Percentiles rank a stretch among this genome's conserved stretches.
Evolutionary conservation across 2,329 filamentous ascomycete genomes (phyloP).

Genomic region (Cladosporium sp.): DNA sequence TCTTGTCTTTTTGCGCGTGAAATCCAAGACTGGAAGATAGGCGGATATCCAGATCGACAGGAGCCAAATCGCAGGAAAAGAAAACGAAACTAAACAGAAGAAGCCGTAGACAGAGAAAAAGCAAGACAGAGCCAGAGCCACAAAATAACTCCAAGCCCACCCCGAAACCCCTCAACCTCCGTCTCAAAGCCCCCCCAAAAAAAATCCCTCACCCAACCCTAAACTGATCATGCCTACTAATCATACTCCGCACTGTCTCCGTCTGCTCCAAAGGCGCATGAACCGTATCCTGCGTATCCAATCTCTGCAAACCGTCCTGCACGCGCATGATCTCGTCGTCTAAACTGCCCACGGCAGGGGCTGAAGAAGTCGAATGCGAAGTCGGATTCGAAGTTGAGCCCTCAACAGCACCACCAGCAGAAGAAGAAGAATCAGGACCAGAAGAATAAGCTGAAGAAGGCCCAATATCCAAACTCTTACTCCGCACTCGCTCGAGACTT

Average conservation of each 20-base stretch:
- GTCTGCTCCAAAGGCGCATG: constrained; percentile 24
- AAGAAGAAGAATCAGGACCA: not conserved
- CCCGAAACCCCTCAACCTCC: not conserved
- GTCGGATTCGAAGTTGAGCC: not conserved
- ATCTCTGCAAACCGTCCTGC: constrained; percentile 22
- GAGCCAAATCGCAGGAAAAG: too few relatives aligned
- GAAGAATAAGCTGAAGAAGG: not conserved
- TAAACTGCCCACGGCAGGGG: constrained; percentile 1
- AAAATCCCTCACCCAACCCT: not conserved
- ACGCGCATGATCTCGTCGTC: constrained; percentile 15
- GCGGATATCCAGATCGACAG: too few relatives aligned
- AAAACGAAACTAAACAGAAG: too few relatives aligned
- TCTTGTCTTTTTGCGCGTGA: too few relatives aligned
- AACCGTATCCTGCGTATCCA: constrained; percentile 26
- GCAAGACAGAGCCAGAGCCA: too few relatives aligned
- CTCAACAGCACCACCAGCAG: not conserved
- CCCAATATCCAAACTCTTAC: constrained; percentile 19
- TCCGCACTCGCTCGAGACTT: constrained; percentile 15
- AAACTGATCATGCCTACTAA: constrained; percentile 41
- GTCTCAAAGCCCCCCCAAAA: too few relatives aligned
- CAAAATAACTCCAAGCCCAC: too few relatives aligned
- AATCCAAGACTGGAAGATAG: too few relatives aligned
- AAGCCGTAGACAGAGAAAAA: too few relatives aligned
- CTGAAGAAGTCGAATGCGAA: too few relatives aligned
- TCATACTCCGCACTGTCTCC: constrained; percentile 32